phyloP scores from a whole-genome alignment of 345 rosid genomes.

The Dipteronia sinensis region DNA sequence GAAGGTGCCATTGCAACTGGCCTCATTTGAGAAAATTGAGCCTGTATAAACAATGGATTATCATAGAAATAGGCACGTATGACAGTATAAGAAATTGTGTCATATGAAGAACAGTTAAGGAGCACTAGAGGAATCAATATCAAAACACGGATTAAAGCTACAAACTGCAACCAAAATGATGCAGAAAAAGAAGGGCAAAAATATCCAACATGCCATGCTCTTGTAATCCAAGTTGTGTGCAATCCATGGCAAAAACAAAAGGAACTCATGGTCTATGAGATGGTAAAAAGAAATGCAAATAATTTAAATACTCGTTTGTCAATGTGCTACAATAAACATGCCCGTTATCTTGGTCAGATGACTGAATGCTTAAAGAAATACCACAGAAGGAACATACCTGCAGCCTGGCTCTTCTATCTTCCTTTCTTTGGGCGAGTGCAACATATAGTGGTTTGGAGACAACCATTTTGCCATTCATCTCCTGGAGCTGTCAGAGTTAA shows the following conservation, averaged over 20 bases:
- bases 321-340: background rate
- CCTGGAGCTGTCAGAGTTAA: constrained; percentile 43
- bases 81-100: background rate
- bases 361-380: background rate
- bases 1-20: constrained; percentile 76
- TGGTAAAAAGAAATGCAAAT: background rate
- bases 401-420: constrained; percentile 91
- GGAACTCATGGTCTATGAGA: background rate
- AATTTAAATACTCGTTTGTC: background rate
- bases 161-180: background rate
- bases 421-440: constrained; percentile 92
- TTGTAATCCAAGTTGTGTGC: background rate
- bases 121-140: background rate
- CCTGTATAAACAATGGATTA: constrained; percentile 41
- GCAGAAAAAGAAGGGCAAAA: background rate
- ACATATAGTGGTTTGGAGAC: constrained; percentile 90
- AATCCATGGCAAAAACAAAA: background rate
- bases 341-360: background rate
- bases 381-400: constrained; percentile 48
- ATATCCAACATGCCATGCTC: background rate
- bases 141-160: background rate
- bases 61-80: background rate
- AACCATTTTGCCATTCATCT: constrained; percentile 96
- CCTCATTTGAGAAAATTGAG: constrained; percentile 89
- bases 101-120: background rate